Conservation (phyloP, 441 rosid genomes). For the Mallotus japonicus region DNA sequence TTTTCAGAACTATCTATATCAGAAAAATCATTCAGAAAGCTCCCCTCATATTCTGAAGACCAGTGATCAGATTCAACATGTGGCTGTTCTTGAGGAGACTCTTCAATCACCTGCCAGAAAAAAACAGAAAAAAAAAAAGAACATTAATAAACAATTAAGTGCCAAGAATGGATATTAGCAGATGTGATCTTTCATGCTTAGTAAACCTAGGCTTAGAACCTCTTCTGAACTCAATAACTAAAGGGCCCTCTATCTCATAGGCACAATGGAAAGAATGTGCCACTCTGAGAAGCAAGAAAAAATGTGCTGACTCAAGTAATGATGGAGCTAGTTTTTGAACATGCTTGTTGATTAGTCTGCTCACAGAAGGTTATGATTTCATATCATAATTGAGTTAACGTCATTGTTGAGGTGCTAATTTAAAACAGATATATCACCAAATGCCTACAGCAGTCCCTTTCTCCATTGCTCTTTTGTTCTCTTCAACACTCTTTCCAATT, state of each 20-base stretch:
- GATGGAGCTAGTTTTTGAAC: background rate
- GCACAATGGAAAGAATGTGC: no score
- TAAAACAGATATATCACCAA: background rate
- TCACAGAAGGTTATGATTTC: background rate
- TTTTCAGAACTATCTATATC: conserved; percentile 46
- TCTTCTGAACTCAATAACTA: no score
- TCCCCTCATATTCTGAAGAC: conserved; percentile 51
- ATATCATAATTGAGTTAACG: background rate
- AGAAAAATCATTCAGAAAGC: conserved; percentile 48
- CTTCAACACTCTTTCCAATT: background rate
- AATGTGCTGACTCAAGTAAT: background rate
- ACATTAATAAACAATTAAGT: background rate
- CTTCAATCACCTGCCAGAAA: conserved; percentile 52
- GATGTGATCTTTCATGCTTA: no score
- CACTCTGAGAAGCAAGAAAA: background rate
- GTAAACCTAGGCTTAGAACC: no score
- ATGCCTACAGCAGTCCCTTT: background rate
- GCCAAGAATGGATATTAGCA: background rate
- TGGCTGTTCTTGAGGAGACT: conserved; percentile 41
- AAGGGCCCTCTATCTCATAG: no score
- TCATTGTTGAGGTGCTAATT: background rate
- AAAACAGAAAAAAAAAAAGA: background rate
- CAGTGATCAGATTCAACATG: conserved; percentile 36
- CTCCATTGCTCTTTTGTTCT: background rate
- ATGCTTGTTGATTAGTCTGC: background rate